Percentiles rank a stretch among this genome's conserved stretches.
These are phyloP conservation scores for Sequoiadendron giganteum DNA, from an alignment of 75 land plant genomes.

Conservation along the genomic window DNA sequence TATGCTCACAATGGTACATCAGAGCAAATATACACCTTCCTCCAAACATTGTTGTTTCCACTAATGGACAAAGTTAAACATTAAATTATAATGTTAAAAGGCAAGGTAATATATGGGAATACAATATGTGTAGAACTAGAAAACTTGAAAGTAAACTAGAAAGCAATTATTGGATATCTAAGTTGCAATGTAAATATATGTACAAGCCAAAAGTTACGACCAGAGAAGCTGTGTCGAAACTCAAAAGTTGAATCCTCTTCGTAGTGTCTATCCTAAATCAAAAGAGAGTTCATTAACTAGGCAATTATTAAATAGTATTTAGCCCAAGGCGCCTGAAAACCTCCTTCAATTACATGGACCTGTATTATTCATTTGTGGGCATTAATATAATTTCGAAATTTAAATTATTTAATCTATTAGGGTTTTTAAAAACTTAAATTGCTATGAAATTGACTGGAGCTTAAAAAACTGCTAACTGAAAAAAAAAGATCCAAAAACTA, in stretches of 20 bases:
- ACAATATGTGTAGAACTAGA: too few species aligned
- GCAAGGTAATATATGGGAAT: too few species aligned
- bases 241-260: not conserved
- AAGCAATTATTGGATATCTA: too few species aligned
- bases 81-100: too few species aligned
- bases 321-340: not conserved
- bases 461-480: not conserved
- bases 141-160: too few species aligned
- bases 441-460: not conserved
- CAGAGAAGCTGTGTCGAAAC: not conserved
- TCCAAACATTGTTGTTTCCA: too few species aligned
- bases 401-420: not conserved
- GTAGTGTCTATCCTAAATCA: not conserved
- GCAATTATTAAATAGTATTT: not conserved
- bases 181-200: too few species aligned
- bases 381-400: not conserved
- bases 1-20: too few species aligned
- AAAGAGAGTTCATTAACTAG: not conserved
- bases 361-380: not conserved
- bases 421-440: not conserved
- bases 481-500: not conserved
- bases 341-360: not conserved
- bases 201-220: not conserved
- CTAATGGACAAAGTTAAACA: too few species aligned
- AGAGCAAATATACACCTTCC: too few species aligned